Percentiles rank a stretch among this genome's conserved stretches.
Conservation (phyloP, 495 filamentous ascomycete genomes). For the Thozetella sp. region DNA sequence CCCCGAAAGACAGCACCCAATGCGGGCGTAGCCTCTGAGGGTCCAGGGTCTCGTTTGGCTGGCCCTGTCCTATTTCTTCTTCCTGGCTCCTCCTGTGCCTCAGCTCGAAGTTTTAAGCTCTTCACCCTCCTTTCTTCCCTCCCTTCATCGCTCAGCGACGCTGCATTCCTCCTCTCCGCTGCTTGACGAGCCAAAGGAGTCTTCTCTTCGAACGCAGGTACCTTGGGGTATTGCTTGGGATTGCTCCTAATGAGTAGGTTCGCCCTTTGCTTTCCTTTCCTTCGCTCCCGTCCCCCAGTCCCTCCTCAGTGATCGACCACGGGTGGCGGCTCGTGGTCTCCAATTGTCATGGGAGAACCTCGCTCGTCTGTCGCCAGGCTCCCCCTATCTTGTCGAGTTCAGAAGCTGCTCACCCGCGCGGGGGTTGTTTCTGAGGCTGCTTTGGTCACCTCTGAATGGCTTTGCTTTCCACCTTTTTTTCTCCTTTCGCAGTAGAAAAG, state of each 20-base stretch:
- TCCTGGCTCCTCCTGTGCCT: not conserved
- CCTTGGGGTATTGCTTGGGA: not conserved
- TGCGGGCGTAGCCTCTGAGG: not conserved
- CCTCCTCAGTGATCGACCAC: not conserved
- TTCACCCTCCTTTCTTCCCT: not conserved
- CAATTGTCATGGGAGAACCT: too few relatives aligned
- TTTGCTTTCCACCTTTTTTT: too few relatives aligned
- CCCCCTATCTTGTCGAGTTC: too few relatives aligned
- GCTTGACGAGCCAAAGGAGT: not conserved
- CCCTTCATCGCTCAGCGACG: not conserved
- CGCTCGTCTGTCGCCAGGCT: too few relatives aligned
- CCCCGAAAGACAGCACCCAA: not conserved
- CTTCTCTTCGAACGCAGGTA: not conserved
- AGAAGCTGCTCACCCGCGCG: too few relatives aligned
- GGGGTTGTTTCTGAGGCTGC: too few relatives aligned
- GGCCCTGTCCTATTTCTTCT: not conserved
- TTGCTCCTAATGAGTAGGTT: not conserved
- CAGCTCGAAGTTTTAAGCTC: not conserved
- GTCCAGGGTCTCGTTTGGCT: not conserved
- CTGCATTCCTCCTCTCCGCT: slow-evolving; percentile 2
- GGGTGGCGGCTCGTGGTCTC: not conserved
- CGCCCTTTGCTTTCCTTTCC: not conserved
- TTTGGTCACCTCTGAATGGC: too few relatives aligned
- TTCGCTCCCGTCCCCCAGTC: slow-evolving; percentile 5
- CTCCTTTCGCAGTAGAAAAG: too few relatives aligned